These are phyloP conservation scores for Sequoiadendron giganteum DNA, from an alignment of 75 land plant species.

Conservation along the genomic window DNA sequence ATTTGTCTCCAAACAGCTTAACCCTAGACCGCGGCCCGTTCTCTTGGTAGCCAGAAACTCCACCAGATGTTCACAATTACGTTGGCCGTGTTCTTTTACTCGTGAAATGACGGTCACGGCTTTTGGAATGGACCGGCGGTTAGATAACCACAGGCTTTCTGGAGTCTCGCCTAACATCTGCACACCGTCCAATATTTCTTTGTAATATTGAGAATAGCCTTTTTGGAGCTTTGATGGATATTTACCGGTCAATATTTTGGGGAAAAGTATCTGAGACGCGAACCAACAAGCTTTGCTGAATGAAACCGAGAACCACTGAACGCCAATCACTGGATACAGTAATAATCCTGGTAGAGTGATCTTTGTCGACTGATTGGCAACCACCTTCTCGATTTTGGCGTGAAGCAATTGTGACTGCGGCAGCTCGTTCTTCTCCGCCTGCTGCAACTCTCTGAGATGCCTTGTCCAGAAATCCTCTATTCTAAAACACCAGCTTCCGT, in stretches of 20 bases:
- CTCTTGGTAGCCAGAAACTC: no score
- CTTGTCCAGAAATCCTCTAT: not conserved
- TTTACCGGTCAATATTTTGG: not conserved
- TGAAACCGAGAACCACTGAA: not conserved
- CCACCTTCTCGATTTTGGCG: not conserved
- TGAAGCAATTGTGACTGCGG: not conserved
- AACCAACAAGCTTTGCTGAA: no score
- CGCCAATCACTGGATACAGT: not conserved
- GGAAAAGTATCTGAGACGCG: no score
- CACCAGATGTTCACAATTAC: no score
- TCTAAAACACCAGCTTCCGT: not conserved
- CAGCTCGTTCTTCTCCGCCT: not conserved
- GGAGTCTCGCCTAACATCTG: not conserved
- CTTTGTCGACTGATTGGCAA: not conserved
- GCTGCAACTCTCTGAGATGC: not conserved
- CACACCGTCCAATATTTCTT: no score
- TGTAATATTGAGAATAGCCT: not conserved
- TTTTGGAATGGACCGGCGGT: no score
- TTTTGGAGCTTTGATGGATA: no score
- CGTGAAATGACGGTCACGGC: no score
- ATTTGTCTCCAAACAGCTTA: no score
- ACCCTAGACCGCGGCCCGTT: no score
- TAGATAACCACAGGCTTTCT: no score
- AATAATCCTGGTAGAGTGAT: not conserved
- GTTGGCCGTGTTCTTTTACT: no score